Evolutionary conservation across 169 alveolate species (phyloP), one percentile per base, ranked within the genome.

Genomic region (Plasmodium cynomolgi): DNA sequence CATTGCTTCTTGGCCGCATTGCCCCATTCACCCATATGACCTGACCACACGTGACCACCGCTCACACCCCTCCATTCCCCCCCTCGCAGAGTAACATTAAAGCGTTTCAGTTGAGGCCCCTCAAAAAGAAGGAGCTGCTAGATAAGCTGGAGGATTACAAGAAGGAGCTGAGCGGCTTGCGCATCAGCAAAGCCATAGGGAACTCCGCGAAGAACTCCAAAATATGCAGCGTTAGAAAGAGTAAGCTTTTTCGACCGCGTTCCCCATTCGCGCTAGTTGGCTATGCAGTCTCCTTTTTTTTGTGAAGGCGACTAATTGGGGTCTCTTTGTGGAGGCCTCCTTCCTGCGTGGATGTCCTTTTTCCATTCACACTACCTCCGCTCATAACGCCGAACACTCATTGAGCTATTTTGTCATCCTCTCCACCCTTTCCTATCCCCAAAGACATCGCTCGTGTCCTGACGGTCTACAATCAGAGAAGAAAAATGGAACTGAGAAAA

Each of bases 401-500:
- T 68, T 68, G 34, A 6, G 0, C 77, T 7, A 23, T 26, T 26
- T 23, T 68, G 0, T 68, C 74, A 8, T 9, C 4, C 17, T 26
- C 37, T 26, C 2, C n/a, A 15, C 34, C n/a, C 68, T 44, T 7
- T 50, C 41, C 15, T 71, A 20, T 3, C 73, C 26, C 39, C 13
- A 37, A n/a, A 84, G 98, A 96, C 81, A 97, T 98, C 83, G 99
- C 99, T 54, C 97, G 98, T 56, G 98, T 98, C 15, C 86, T 98
- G 97, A 98, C 99, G 4, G 98, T 98, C 26, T 95, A 98, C 84
- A 97, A 97, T 93, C 98, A 98, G 88, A 98, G 96, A 96, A 96
- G 95, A 92, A 96, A 93, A 85, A 97, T 97, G 82, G 97, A 94
- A 80, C 97, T 97, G 77, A 95, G 97, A 54, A 96, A 90, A 84